Percentiles rank a stretch among this genome's conserved stretches.
These are phyloP conservation scores for Cenococcum geophilum DNA, from an alignment of 495 filamentous ascomycete species.

Conservation along the genomic window DNA sequence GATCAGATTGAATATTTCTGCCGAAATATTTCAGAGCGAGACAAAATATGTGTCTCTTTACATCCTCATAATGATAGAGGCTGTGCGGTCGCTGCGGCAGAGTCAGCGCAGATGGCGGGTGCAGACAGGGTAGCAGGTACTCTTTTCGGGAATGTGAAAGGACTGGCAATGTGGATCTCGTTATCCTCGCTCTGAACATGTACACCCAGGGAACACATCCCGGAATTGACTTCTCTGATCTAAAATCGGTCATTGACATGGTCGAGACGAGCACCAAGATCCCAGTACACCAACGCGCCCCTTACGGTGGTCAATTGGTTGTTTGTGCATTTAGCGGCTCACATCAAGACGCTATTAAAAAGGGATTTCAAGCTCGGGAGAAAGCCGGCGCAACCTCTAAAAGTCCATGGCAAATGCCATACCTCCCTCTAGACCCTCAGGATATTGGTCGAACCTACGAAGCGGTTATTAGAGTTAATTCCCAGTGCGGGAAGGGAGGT, in stretches of 20 bases:
- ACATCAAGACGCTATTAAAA: conserved; percentile 97
- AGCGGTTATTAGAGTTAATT: conserved; percentile 96
- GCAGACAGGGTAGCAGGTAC: conserved; percentile 93
- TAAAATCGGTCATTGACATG: conserved; percentile 77
- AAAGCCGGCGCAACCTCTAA: conserved; percentile 52
- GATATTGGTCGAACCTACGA: conserved; percentile 96
- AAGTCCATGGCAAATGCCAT: conserved; percentile 68
- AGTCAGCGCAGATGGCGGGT: conserved; percentile 95
- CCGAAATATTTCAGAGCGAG: conserved; percentile 63
- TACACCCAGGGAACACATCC: conserved; percentile 93
- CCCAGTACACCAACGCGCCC: conserved; percentile 78
- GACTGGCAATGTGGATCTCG: conserved; percentile 93
- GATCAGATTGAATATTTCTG: conserved; percentile 98
- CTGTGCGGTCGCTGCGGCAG: conserved; percentile 80
- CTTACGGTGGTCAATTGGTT: conserved; percentile 85
- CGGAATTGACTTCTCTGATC: conserved; percentile 81
- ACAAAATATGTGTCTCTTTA: conserved; percentile 75
- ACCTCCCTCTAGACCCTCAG: conserved; percentile 85
- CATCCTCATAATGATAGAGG: conserved; percentile 96
- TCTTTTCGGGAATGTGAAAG: conserved; percentile 91
- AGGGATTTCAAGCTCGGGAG: conserved; percentile 77
- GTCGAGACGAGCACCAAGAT: conserved; percentile 95
- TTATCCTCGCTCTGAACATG: conserved; percentile 90
- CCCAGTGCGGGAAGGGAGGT: conserved; percentile 91
- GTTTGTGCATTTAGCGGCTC: conserved; percentile 85